Evolutionary conservation across 768 basidiomycete genomes (phyloP), one percentile per base, ranked within the genome.

Genomic region (Kwoniella dendrophila): DNA sequence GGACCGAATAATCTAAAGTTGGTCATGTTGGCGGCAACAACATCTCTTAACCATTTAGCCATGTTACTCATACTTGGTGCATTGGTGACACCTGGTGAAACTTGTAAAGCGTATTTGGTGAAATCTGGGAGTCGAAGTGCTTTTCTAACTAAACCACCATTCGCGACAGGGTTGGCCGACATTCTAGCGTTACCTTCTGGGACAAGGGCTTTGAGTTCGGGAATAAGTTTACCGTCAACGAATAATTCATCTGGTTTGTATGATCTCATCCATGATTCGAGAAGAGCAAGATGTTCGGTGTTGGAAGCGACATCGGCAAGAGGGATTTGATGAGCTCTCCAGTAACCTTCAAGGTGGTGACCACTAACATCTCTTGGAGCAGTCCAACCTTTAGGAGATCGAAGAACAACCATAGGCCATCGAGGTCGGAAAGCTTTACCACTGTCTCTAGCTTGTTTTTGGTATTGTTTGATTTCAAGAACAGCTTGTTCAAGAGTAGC

Each of bases 261-360:
- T 8, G 86, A 86, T 11, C 78, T 68, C 56, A 93, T 83, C 92
- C 92, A 95, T 0, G 80, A 68, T 69, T 88, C 84, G 40, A 95
- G 83, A 7, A 83, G 72, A 1, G 66, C 65, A 55, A 90, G 85
- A 68, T 92, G 86, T 56, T 85, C 84, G 7, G 80, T 72, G 59
- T 85, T 83, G 0, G 82, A 86, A 78, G 87, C 87, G 6, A 88
- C 87, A n/a, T 82, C 81, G 6, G 90, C 86, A n/a, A 94, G 84
- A 7, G 92, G 91, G 1, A 95, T 90, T 80, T 94, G 92, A 73
- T 95, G 92, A 0, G 92, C 84, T 63, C 83, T 86, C 83, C 88
- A 93, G 30, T 87, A 90, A 27, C 88, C 89, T 74, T 90, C 89
- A 52, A 92, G 83, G 66, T 84, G 85, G 65, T 89, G 84, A 30